Evolutionary conservation across 2,329 filamentous ascomycete species (phyloP).

Genomic region (Tolypocladium album): DNA sequence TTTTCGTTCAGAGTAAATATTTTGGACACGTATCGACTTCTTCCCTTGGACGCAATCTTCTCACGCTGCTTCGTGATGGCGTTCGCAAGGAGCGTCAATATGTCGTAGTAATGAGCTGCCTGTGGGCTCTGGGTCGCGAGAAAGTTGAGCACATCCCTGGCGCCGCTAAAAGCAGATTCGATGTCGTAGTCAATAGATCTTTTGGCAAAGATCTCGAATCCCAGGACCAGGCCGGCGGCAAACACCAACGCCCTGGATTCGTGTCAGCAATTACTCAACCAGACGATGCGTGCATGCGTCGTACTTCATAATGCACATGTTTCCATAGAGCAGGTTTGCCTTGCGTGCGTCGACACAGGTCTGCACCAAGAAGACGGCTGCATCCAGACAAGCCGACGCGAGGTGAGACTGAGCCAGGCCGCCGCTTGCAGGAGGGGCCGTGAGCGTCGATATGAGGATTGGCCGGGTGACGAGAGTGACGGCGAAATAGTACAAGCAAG

Average conservation of each 20-base stretch:
- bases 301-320: conserved; percentile 51
- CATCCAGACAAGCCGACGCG: conserved; percentile 42
- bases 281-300: conserved; percentile 4
- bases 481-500: conserved; percentile 48
- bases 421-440: conserved; percentile 20
- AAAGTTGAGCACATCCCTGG: conserved; percentile 36
- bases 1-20: conserved; percentile 11
- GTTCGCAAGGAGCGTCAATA: conserved; percentile 34
- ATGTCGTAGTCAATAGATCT: conserved; percentile 31
- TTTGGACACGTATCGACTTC: conserved; percentile 16
- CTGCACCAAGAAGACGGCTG: conserved; percentile 43
- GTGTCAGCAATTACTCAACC: neutral
- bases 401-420: conserved; percentile 23
- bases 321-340: conserved; percentile 32
- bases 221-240: conserved; percentile 44
- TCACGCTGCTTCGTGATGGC: conserved; percentile 31
- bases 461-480: conserved; percentile 46
- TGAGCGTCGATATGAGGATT: conserved; percentile 39
- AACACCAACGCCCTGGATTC: conserved; percentile 39
- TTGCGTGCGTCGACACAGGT: conserved; percentile 38
- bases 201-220: conserved; percentile 44
- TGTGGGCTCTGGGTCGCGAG: conserved; percentile 40
- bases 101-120: conserved; percentile 46
- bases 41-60: conserved; percentile 8
- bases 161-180: conserved; percentile 36